phyloP scores from a whole-genome alignment of 202 grass and related monocot genomes.

The Setaria italica region DNA sequence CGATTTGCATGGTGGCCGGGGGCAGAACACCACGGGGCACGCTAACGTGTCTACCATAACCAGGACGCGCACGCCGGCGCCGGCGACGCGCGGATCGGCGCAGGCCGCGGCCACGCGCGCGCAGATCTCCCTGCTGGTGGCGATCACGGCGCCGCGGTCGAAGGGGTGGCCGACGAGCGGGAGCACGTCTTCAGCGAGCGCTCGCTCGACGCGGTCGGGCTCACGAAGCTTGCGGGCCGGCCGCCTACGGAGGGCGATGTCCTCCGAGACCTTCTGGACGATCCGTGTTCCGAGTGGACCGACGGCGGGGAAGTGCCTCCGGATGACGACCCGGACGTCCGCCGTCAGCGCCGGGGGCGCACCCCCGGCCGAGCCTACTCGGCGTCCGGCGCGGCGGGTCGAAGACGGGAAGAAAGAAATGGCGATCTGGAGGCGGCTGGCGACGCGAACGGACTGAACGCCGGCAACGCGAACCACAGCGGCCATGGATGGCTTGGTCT shows the following conservation, averaged over 20 bases:
- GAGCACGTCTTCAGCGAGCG: not conserved
- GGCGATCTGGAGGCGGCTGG: conserved; percentile 8
- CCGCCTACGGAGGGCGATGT: conserved; percentile 32
- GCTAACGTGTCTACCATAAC: not conserved
- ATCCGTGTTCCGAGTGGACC: not conserved
- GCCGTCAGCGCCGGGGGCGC: conserved; percentile 10
- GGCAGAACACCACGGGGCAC: not conserved
- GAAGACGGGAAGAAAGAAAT: not conserved
- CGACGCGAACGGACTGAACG: not conserved
- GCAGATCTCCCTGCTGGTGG: not conserved
- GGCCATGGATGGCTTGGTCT: conserved; percentile 26
- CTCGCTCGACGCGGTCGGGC: not conserved
- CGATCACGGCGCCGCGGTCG: not conserved
- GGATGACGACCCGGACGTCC: conserved; percentile 26
- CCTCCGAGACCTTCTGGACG: conserved; percentile 14
- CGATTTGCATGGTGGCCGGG: not conserved
- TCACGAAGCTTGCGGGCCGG: not conserved
- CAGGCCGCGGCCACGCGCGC: conserved; percentile 20
- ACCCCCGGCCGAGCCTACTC: not conserved
- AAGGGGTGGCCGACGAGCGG: not conserved
- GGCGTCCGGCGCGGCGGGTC: not conserved
- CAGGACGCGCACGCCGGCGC: conserved; percentile 15
- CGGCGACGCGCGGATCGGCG: not conserved
- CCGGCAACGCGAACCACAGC: too few relatives aligned
- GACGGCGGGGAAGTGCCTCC: not conserved